Evolutionary conservation across 2,329 filamentous ascomycete genomes (phyloP).

Genomic region (Exophiala viscosa): DNA sequence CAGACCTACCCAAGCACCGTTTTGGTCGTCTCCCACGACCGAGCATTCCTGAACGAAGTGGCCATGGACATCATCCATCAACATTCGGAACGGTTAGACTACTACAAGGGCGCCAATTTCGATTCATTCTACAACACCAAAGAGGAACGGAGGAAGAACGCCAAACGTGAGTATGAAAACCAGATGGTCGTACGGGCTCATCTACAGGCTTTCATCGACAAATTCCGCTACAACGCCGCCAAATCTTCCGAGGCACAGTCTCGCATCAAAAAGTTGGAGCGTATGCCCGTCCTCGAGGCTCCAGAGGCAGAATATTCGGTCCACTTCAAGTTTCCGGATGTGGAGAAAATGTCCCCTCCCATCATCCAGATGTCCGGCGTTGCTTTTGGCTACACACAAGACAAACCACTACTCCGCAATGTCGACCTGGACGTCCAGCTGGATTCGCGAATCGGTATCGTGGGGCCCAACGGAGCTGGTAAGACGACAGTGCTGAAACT

Average conservation of each 20-base stretch:
- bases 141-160: conserved; percentile 94
- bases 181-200: conserved; percentile 93
- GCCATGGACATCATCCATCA: conserved; percentile 99
- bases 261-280: conserved; percentile 97
- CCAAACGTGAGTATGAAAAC: conserved; percentile 96
- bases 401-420: conserved; percentile 74
- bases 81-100: conserved; percentile 93
- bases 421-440: conserved; percentile 96
- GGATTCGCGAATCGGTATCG: conserved; percentile 96
- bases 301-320: conserved; percentile 94
- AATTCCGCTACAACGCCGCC: conserved; percentile 98
- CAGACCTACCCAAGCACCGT: conserved; percentile 92
- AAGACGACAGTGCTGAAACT: conserved; percentile 98
- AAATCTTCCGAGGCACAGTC: conserved; percentile 98
- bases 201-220: conserved; percentile 97
- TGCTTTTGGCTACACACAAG: conserved; percentile 78
- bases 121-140: conserved; percentile 96
- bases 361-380: conserved; percentile 97
- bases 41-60: conserved; percentile 97
- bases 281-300: conserved; percentile 85
- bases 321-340: conserved; percentile 94
- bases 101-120: conserved; percentile 97
- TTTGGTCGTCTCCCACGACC: conserved; percentile 95
- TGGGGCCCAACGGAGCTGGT: conserved; percentile 97
- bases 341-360: conserved; percentile 93